Conservation (phyloP, 768 basidiomycete genomes). For the Phylloporus rhodoxanthus region DNA sequence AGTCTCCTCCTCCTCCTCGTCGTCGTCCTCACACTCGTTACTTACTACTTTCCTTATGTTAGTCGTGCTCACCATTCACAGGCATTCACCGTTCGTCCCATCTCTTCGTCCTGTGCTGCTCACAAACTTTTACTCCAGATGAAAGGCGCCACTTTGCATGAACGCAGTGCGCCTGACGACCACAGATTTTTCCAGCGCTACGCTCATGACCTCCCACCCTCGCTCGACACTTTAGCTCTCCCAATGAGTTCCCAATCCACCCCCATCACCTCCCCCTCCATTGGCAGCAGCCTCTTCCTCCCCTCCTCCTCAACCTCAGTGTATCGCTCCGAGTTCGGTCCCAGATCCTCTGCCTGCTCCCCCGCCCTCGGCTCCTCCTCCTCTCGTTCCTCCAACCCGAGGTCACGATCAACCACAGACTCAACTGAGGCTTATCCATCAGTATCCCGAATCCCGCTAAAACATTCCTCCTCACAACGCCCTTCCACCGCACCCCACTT, state of each 20-base stretch:
- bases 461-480: conserved; percentile 5
- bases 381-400: conserved; percentile 14
- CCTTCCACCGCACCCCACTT: conserved; percentile 16
- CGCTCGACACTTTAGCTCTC: too few species aligned
- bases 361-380: conserved; percentile 10
- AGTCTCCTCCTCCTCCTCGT: too few species aligned
- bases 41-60: too few species aligned
- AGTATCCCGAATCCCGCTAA: background rate
- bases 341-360: conserved; percentile 9
- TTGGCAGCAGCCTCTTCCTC: conserved; percentile 19
- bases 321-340: conserved; percentile 15
- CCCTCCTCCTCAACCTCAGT: conserved; percentile 24
- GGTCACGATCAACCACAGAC: conserved; percentile 16
- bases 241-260: conserved; percentile 24
- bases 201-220: conserved; percentile 11
- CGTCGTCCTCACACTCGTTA: conserved; percentile 8
- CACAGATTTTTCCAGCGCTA: conserved; percentile 13
- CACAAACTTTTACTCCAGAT: too few species aligned
- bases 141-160: too few species aligned
- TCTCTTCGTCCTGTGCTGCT: too few species aligned
- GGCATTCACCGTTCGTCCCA: too few species aligned
- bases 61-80: background rate
- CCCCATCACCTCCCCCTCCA: conserved; percentile 24
- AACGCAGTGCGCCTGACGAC: conserved; percentile 8
- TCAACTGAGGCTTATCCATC: conserved; percentile 13